Conservation (phyloP, 1,284 basidiomycete species). For the Ustilago sp. region DNA sequence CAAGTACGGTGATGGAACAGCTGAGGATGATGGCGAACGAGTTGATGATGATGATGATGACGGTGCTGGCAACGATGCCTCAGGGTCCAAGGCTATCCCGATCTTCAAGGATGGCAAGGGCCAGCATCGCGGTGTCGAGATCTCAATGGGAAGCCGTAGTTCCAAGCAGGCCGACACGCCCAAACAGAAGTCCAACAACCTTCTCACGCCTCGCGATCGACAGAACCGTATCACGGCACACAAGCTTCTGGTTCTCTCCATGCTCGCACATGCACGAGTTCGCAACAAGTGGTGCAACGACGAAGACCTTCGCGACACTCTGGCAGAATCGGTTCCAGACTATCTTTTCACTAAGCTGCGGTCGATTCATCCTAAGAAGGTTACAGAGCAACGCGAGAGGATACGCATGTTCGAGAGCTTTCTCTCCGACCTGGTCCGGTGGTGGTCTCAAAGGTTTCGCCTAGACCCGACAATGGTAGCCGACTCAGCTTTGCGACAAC, state of each 20-base stretch:
- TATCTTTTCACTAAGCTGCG: constrained; percentile 60
- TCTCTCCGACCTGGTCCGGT: constrained; percentile 61
- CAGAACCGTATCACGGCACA: constrained; percentile 61
- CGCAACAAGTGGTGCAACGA: constrained; percentile 91
- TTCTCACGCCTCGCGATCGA: constrained; percentile 65
- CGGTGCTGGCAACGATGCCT: constrained; percentile 24
- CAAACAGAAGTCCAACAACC: constrained; percentile 48
- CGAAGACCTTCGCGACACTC: constrained; percentile 76
- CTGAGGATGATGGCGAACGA: constrained; percentile 19
- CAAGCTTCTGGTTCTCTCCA: constrained; percentile 72
- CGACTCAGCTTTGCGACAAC: constrained; percentile 63
- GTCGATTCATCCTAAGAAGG: constrained; percentile 64
- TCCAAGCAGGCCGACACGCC: constrained; percentile 27
- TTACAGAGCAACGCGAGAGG: constrained; percentile 63
- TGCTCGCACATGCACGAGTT: constrained; percentile 80
- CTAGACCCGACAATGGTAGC: constrained; percentile 58
- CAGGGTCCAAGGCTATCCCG: constrained; percentile 14
- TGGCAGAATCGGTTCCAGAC: constrained; percentile 58
- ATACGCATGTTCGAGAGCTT: constrained; percentile 68
- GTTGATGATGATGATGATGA: constrained; percentile 18
- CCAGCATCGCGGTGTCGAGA: constrained; percentile 50
- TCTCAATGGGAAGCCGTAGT: constrained; percentile 33
- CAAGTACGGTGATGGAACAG: constrained; percentile 27
- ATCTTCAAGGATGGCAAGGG: constrained; percentile 64
- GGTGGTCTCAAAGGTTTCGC: constrained; percentile 64